phyloP scores from a whole-genome alignment of 495 filamentous ascomycete species.

The Penicillium nucicola region DNA sequence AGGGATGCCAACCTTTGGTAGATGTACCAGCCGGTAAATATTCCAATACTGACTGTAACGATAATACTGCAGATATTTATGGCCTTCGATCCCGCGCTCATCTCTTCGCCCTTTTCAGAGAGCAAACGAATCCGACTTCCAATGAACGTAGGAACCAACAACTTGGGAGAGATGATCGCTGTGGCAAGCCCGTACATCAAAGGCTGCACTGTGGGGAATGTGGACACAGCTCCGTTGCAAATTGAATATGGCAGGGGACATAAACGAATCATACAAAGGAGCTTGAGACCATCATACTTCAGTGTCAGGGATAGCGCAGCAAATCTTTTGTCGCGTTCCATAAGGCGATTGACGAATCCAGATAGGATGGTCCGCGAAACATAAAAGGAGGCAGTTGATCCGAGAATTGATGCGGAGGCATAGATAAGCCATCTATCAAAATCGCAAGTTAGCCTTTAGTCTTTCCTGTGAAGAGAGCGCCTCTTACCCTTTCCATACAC shows the following conservation, averaged over 20 bases:
- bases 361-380: constrained; percentile 74
- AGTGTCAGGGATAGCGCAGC: constrained; percentile 64
- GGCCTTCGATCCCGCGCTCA: constrained; percentile 51
- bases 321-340: constrained; percentile 77
- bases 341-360: constrained; percentile 71
- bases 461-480: not conserved
- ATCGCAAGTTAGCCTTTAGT: constrained; percentile 3
- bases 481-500: constrained; percentile 74
- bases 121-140: constrained; percentile 66
- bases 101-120: constrained; percentile 63
- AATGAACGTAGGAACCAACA: constrained; percentile 91
- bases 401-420: constrained; percentile 71
- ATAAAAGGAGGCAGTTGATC: constrained; percentile 75
- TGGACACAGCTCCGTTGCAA: constrained; percentile 90
- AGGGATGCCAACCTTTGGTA: constrained; percentile 57
- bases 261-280: constrained; percentile 88
- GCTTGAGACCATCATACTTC: constrained; percentile 80
- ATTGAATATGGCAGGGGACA: constrained; percentile 94
- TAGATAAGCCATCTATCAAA: constrained; percentile 71
- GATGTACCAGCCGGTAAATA: constrained; percentile 77
- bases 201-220: constrained; percentile 82
- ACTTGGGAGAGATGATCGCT: constrained; percentile 71
- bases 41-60: constrained; percentile 64
- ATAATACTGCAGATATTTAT: constrained; percentile 83
- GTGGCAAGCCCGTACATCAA: constrained; percentile 78